Base-by-base conservation (phyloP, 2,329 filamentous ascomycete species). In the Alternaria solani region DNA sequence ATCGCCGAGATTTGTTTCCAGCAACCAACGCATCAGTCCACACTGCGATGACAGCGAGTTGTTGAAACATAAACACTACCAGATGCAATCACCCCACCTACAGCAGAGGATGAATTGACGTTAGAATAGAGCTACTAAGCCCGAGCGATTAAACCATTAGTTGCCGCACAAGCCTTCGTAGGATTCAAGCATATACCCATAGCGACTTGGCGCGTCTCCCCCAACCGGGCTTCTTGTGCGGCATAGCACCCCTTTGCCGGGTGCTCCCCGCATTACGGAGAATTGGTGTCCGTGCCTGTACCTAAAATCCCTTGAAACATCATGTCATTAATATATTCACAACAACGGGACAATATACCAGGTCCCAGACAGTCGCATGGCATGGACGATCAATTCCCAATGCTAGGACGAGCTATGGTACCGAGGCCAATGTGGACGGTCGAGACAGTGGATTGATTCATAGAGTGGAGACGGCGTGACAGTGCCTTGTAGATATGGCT, bases 251-350 rank as follows among this genome's bases (percentile, higher is more conserved):
- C 30, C 43, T 38, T 43, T 49, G 51, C 38, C 30, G 57, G 23
- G 25, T 20, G 41, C 43, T 44, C 57, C 57, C 57, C 52, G 52
- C 57, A 59, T 51, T 56, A 51, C 51, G 57, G 57, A 59, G 51
- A 49, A 59, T 59, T 51, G 18, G 30, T 18, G 57, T 46, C 57
- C 57, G 57, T 55, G 52, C 52, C 39, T 44, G 26, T 32, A 47
- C 28, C 14, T 25, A 18, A 48, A 41, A 32, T 38, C 44, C 57
- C 52, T 55, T 55, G 57, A 56, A 59, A 56, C 57, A 44, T 25
- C 44, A 44, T 55, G 57, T 56, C 47, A 56, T 59, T 59, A 56
- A 59, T 59, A 59, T 59, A 55, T 38, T 34, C 51, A 49, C 43
- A 55, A 49, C 51, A 49, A 59, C 57, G 51, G 44, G 55, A 49